These are phyloP conservation scores for Discostella pseudostelligera DNA, from an alignment of 108 stramenopile species.

Conservation along the genomic window DNA sequence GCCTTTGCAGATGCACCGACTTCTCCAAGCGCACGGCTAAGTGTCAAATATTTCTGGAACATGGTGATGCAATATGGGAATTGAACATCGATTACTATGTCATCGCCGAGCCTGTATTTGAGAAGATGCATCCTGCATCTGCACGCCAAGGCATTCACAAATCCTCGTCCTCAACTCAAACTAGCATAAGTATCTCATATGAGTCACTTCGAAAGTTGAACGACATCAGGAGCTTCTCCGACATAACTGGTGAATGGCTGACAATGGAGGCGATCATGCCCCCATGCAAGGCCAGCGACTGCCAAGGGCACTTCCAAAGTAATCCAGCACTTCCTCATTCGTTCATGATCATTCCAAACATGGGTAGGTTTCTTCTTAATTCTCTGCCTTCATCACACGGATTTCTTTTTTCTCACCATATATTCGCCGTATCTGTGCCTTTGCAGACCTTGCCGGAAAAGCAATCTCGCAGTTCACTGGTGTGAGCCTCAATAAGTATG, in stretches of 20 bases:
- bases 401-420: neutral
- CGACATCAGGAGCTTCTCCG: slow-evolving; percentile 16
- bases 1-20: slow-evolving; percentile 23
- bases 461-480: slow-evolving; percentile 28
- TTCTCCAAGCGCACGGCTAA: slow-evolving; percentile 18
- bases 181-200: slow-evolving; percentile 10
- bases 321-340: slow-evolving; percentile 27
- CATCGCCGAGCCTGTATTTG: slow-evolving; percentile 15
- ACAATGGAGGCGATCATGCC: slow-evolving; percentile 26
- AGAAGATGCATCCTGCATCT: slow-evolving; percentile 23
- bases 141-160: neutral
- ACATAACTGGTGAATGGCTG: slow-evolving; percentile 16
- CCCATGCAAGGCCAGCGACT: slow-evolving; percentile 12
- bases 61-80: slow-evolving; percentile 16
- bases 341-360: slow-evolving; percentile 27
- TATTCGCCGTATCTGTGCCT: neutral
- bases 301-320: slow-evolving; percentile 33
- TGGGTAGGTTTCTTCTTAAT: neutral
- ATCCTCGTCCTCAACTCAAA: neutral
- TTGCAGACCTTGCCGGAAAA: slow-evolving; percentile 24
- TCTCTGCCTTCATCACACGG: neutral
- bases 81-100: neutral
- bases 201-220: neutral
- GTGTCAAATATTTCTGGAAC: slow-evolving; percentile 13
- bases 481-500: slow-evolving; percentile 4